Percentiles rank a stretch among this genome's conserved stretches.
Evolutionary conservation across 2,329 filamentous ascomycete species (phyloP).

Genomic region (Thielaviopsis populi): DNA sequence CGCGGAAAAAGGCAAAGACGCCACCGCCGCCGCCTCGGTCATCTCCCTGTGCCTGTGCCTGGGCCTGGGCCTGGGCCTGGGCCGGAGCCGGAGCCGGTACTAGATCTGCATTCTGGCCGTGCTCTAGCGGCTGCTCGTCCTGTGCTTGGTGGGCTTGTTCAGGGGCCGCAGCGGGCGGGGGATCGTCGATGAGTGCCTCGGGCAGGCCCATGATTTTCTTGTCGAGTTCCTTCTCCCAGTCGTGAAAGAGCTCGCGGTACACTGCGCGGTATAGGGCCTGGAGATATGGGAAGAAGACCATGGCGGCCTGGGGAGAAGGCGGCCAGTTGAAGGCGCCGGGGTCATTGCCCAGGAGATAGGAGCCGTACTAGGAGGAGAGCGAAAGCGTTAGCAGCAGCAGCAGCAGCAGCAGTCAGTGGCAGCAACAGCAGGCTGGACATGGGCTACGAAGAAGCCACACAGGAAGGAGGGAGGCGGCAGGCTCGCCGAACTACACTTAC

Average conservation of each 20-base stretch:
- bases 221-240: slow-evolving; percentile 36
- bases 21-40: slow-evolving; percentile 21
- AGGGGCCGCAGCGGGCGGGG: slow-evolving; percentile 1
- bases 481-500: slow-evolving; percentile 2
- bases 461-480: neutral
- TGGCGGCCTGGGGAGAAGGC: slow-evolving; percentile 36
- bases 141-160: neutral
- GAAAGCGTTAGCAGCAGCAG: slow-evolving; percentile 20
- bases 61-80: slow-evolving; percentile 18
- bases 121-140: neutral
- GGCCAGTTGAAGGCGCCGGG: slow-evolving; percentile 37
- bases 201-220: slow-evolving; percentile 29
- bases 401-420: no score
- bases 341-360: slow-evolving; percentile 31
- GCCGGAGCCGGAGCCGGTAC: neutral
- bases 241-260: slow-evolving; percentile 32
- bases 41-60: slow-evolving; percentile 19
- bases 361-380: slow-evolving; percentile 33
- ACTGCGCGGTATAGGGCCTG: slow-evolving; percentile 32
- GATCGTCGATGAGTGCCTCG: slow-evolving; percentile 20
- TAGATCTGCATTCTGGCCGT: neutral
- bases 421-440: neutral
- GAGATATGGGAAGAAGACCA: slow-evolving; percentile 35
- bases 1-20: slow-evolving; percentile 1
- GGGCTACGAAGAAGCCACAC: no score